Conservation (phyloP, 345 rosid genomes). For the Theobroma cacao region DNA sequence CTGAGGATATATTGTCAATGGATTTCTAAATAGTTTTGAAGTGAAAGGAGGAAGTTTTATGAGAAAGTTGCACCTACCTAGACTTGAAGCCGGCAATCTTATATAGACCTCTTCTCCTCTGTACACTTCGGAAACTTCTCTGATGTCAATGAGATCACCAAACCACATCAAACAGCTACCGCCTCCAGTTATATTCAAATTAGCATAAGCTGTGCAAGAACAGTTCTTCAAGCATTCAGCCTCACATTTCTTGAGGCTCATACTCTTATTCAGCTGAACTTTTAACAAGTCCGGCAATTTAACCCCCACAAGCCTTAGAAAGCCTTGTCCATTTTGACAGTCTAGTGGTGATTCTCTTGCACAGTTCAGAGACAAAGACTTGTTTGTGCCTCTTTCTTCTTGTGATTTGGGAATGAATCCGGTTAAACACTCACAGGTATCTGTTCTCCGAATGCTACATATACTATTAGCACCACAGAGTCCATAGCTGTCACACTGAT, state of each 20-base stretch:
- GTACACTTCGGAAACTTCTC: constrained; percentile 3
- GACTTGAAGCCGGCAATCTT: constrained; percentile 28
- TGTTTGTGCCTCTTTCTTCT: no score
- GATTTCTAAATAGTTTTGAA: no score
- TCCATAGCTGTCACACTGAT: constrained; percentile 1
- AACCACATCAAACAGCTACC: constrained; percentile 39
- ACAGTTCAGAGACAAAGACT: not conserved
- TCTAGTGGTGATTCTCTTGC: not conserved
- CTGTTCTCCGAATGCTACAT: not conserved
- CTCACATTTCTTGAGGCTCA: constrained; percentile 26
- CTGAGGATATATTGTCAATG: no score
- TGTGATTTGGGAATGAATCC: not conserved
- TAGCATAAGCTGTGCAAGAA: constrained; percentile 35
- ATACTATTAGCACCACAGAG: constrained; percentile 9
- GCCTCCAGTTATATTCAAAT: constrained; percentile 20
- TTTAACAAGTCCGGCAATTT: not conserved
- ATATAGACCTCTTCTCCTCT: constrained; percentile 26
- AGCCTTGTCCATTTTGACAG: not conserved
- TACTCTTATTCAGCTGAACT: constrained; percentile 20
- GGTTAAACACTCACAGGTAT: not conserved
- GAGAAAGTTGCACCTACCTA: constrained; percentile 22
- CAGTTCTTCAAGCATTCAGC: constrained; percentile 29
- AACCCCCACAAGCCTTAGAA: not conserved
- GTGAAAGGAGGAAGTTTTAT: no score
- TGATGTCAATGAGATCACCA: constrained; percentile 35